Percentiles rank a stretch among this genome's conserved stretches.
Evolutionary conservation across 192 early-diverging fungal genomes (phyloP).

Genomic region (Linderina pennispora): DNA sequence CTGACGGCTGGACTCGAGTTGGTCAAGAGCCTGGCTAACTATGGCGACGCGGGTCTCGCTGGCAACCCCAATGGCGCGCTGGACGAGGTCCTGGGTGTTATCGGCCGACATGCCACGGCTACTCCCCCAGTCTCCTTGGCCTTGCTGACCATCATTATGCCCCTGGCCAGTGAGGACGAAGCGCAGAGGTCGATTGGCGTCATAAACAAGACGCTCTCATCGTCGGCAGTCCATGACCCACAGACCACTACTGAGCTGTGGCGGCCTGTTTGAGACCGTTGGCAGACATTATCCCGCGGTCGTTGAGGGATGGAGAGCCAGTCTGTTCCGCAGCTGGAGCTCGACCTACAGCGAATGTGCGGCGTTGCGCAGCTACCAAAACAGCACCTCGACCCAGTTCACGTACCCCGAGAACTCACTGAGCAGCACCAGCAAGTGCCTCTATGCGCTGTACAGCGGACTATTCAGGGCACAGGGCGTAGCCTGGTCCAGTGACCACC

Average conservation of each 20-base stretch:
- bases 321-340: conserved; percentile 12
- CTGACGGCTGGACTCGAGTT: conserved; percentile 10
- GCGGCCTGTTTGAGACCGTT: conserved; percentile 12
- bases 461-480: conserved; percentile 12
- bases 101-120: too few species aligned
- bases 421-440: conserved; percentile 17
- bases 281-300: conserved; percentile 14
- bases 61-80: too few species aligned
- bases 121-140: too few species aligned
- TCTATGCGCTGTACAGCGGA: conserved; percentile 24
- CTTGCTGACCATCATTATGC: too few species aligned
- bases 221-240: conserved; percentile 17
- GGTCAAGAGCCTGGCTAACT: conserved; percentile 17
- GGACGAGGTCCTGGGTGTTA: too few species aligned
- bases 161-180: too few species aligned
- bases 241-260: conserved; percentile 13
- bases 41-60: too few species aligned
- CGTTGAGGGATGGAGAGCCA: conserved; percentile 10
- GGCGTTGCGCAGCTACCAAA: conserved; percentile 6
- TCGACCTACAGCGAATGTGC: conserved; percentile 6
- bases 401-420: conserved; percentile 21
- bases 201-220: conserved; percentile 19
- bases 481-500: conserved; percentile 14
- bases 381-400: conserved; percentile 18
- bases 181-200: too few species aligned